Base-by-base conservation (phyloP, 75 land plant genomes). In the Picea glauca region DNA sequence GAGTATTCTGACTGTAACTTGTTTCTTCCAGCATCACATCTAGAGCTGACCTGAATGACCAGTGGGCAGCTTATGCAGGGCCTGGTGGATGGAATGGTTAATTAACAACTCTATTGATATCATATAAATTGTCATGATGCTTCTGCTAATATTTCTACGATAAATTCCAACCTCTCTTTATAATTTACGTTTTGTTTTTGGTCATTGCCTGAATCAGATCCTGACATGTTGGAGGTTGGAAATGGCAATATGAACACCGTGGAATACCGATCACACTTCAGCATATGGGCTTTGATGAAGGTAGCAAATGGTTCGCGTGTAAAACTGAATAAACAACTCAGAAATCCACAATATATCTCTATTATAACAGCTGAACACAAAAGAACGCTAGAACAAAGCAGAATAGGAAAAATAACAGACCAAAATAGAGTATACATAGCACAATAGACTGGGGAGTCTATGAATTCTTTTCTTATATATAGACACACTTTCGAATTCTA, bases 191-290 rank as follows among this genome's bases (percentile, higher is more conserved):
- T 50, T 46, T 40, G 4, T 2, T 46, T 46, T 46, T 46, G 54
- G 54, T 8, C 15, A 61, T 79, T 77, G 33, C 30, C 58, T 20
- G 76, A 70, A 63, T 76, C 88, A 95, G 98, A 95, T 89, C 98
- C 98, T 13, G 98, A 95, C 84, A 95, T 95, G 98, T 81, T 95
- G 30, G 96, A 95, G 83, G 94, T 93, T 77, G 98, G 96, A 20
- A 95, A 95, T 89, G 98, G 96, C n/a, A 93, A 90, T 14, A 93
- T 95, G 98, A 87, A 87, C 9, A 73, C 75, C 14, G 83, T 87
- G 26, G 98, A 95, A 67, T 93, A 95, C 50, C 81, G 91, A 30
- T 83, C 90, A 61, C 98, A 95, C 84, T 95, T 95, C 80, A 94
- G 98, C 77, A 79, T 95, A 23, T 95, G 98, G 98, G 91, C 98